Evolutionary conservation across 495 filamentous ascomycete species (phyloP).

Genomic region (Penicillium arizonense): DNA sequence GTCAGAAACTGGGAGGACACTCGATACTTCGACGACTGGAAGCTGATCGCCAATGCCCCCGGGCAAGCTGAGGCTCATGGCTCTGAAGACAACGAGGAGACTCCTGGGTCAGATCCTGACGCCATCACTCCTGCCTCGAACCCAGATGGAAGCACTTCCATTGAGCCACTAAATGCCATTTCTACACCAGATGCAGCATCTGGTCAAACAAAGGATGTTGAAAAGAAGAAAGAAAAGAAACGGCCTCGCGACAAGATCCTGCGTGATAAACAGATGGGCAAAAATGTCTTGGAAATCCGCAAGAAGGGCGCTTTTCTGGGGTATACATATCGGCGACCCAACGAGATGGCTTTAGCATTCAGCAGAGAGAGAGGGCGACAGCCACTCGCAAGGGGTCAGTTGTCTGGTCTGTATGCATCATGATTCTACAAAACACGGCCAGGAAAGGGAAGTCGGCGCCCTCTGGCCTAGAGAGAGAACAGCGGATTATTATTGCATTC

Average conservation of each 20-base stretch:
- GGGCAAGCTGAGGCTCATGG: constrained; percentile 30
- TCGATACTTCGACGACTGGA: constrained; percentile 83
- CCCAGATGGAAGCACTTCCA: neutral
- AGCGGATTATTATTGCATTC: neutral
- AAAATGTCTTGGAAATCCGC: constrained; percentile 69
- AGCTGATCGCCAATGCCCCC: constrained; percentile 55
- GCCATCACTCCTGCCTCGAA: constrained; percentile 14
- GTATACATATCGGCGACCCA: constrained; percentile 78
- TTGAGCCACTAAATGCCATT: neutral
- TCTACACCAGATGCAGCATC: neutral
- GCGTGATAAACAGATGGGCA: constrained; percentile 62
- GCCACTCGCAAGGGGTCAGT: constrained; percentile 20
- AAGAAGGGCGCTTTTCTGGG: constrained; percentile 81
- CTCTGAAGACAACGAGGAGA: constrained; percentile 11
- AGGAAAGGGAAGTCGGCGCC: neutral
- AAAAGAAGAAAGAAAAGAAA: constrained; percentile 57
- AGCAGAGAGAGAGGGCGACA: constrained; percentile 32
- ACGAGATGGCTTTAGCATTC: constrained; percentile 33
- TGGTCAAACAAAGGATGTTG: constrained; percentile 17
- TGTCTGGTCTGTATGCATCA: constrained; percentile 29
- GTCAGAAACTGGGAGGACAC: constrained; percentile 75
- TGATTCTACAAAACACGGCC: neutral
- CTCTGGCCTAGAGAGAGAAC: neutral
- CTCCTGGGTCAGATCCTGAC: constrained; percentile 8
- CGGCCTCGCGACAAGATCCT: constrained; percentile 77